phyloP scores from a whole-genome alignment of 192 early-diverging fungal genomes.

The Lunasporangiospora selenospora region DNA sequence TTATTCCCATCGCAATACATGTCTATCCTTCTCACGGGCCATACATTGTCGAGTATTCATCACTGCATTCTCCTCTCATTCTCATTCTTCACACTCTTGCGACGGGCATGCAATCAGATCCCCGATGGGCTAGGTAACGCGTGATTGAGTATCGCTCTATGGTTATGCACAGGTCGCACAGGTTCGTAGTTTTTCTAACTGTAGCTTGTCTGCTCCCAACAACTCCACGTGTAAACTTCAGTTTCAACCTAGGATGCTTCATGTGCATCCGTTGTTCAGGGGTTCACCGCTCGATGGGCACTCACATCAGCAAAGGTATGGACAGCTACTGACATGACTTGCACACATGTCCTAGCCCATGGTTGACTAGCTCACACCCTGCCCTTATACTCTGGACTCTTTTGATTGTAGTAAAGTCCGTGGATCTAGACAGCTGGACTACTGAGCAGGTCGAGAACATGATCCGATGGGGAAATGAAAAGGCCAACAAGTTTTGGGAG shows the following conservation, averaged over 20 bases:
- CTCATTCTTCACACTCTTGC: too few relatives aligned
- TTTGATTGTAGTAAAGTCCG: slow-evolving; percentile 66
- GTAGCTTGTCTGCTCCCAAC: too few relatives aligned
- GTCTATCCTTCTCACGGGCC: too few relatives aligned
- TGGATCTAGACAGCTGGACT: slow-evolving; percentile 78
- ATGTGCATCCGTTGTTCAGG: slow-evolving; percentile 66
- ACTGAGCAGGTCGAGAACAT: slow-evolving; percentile 76
- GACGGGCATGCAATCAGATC: too few relatives aligned
- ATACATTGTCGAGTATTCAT: too few relatives aligned
- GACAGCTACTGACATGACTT: neutral
- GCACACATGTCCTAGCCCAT: neutral
- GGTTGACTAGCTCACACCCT: neutral
- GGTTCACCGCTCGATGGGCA: slow-evolving; percentile 76
- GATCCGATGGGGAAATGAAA: slow-evolving; percentile 74
- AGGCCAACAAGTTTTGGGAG: slow-evolving; percentile 64
- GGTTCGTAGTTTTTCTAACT: too few relatives aligned
- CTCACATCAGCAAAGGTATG: slow-evolving; percentile 80
- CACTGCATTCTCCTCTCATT: too few relatives aligned
- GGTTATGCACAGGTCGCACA: too few relatives aligned
- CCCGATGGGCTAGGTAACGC: slow-evolving; percentile 45
- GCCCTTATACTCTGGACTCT: neutral
- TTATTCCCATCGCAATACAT: too few relatives aligned
- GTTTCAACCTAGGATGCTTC: slow-evolving; percentile 56
- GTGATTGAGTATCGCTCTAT: too few relatives aligned
- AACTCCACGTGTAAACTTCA: too few relatives aligned